phyloP scores from a whole-genome alignment of 2,329 filamentous ascomycete species.

The Fusarium euwallaceae region DNA sequence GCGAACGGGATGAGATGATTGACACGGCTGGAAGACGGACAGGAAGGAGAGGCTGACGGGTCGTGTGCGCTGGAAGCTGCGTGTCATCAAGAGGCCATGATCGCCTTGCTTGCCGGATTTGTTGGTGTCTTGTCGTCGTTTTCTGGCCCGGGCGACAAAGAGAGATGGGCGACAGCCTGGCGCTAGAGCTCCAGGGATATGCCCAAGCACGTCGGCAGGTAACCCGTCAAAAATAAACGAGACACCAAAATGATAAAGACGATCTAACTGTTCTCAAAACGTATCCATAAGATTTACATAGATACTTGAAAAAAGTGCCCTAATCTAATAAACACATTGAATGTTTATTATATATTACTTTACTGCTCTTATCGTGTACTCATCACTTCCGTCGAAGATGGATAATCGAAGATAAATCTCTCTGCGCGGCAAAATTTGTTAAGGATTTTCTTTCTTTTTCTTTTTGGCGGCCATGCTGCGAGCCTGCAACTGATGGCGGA shows the following conservation, averaged over 20 bases:
- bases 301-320: background rate
- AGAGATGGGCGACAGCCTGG: constrained; percentile 42
- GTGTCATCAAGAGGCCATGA: constrained; percentile 33
- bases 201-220: constrained; percentile 1
- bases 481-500: constrained; percentile 5
- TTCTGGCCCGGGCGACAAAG: constrained; percentile 38
- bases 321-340: background rate
- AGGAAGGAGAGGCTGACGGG: constrained; percentile 15
- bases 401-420: background rate
- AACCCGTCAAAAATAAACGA: background rate
- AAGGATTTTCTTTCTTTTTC: constrained; percentile 22
- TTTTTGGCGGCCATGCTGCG: constrained; percentile 15
- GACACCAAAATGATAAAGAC: background rate
- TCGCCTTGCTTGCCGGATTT: constrained; percentile 32
- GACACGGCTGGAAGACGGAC: constrained; percentile 11
- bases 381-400: background rate
- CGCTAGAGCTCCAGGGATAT: constrained; percentile 41
- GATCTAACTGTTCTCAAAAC: background rate
- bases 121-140: constrained; percentile 43
- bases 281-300: background rate
- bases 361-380: background rate
- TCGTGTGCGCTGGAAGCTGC: constrained; percentile 29
- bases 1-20: constrained; percentile 13
- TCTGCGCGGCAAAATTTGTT: constrained; percentile 23
- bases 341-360: background rate